Percentiles rank a stretch among this genome's conserved stretches.
Conservation (phyloP, 495 filamentous ascomycete species). For the Tuber umbilicatum region DNA sequence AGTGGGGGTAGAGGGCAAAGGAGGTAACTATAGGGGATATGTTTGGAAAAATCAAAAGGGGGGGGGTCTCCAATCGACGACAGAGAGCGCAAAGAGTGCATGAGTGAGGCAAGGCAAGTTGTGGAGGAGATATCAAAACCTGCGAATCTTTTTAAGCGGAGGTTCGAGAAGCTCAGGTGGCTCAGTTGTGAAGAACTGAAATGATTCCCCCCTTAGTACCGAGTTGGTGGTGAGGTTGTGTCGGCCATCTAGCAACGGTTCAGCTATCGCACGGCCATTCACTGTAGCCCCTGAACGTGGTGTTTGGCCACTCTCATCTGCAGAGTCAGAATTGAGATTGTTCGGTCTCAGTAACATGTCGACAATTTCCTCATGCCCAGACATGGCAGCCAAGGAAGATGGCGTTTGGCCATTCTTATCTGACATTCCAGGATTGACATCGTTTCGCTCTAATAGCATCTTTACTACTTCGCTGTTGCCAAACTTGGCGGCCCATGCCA, state of each 20-base stretch:
- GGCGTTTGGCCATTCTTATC: background rate
- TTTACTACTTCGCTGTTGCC: conserved; percentile 44
- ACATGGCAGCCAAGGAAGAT: too few relatives aligned
- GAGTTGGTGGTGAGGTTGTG: too few relatives aligned
- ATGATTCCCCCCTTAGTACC: background rate
- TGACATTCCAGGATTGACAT: conserved; percentile 10
- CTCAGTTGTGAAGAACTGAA: background rate
- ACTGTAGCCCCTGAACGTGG: background rate
- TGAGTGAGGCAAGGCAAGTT: too few relatives aligned
- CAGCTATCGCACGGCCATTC: background rate
- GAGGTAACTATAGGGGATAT: background rate
- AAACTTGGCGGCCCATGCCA: conserved; percentile 43
- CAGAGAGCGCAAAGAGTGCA: background rate
- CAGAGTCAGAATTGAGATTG: too few relatives aligned
- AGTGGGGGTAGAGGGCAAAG: background rate
- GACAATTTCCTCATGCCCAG: too few relatives aligned
- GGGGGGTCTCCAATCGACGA: background rate
- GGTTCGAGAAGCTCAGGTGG: background rate
- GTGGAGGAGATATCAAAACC: background rate
- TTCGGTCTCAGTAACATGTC: too few relatives aligned
- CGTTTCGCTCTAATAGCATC: conserved; percentile 10
- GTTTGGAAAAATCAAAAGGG: background rate
- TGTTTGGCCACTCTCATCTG: too few relatives aligned
- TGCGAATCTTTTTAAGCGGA: background rate
- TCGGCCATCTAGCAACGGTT: background rate